Evolutionary conservation across 2,329 filamentous ascomycete species (phyloP).

Genomic region (Neonectria magnoliae): DNA sequence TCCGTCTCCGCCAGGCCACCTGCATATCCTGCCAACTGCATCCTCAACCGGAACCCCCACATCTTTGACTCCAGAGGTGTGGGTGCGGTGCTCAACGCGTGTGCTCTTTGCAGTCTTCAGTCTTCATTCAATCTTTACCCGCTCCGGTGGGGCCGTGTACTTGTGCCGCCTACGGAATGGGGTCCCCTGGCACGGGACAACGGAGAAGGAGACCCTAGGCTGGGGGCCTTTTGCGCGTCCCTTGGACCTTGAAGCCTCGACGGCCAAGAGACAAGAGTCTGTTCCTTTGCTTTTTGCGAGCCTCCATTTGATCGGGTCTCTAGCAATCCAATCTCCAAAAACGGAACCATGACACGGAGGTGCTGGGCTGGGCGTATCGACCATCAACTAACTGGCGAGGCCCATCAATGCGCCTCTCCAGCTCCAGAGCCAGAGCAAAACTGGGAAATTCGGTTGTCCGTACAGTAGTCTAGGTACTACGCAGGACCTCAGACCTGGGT

Average conservation of each 20-base stretch:
- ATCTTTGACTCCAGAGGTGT: constrained; percentile 14
- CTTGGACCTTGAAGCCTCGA: constrained; percentile 27
- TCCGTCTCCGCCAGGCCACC: constrained; percentile 14
- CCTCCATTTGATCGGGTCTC: constrained; percentile 32
- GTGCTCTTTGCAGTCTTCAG: constrained; percentile 10
- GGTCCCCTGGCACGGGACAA: constrained; percentile 25
- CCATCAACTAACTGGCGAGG: constrained; percentile 3
- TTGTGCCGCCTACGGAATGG: constrained; percentile 33
- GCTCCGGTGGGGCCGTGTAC: constrained; percentile 25
- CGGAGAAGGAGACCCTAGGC: constrained; percentile 25
- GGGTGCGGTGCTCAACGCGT: constrained; percentile 15
- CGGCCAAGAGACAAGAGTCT: constrained; percentile 32
- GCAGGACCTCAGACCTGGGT: neutral
- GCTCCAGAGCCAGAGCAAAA: neutral
- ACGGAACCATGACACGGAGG: constrained; percentile 6
- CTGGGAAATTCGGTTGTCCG: neutral
- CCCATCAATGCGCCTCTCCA: neutral
- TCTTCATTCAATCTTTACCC: constrained; percentile 7
- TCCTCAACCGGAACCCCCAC: constrained; percentile 23
- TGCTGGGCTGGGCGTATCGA: neutral
- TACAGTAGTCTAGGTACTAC: too few relatives aligned
- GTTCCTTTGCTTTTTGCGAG: constrained; percentile 36
- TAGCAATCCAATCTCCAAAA: constrained; percentile 30
- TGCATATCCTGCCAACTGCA: neutral
- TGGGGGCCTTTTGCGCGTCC: constrained; percentile 26